These are phyloP conservation scores for Ascobolus immersus DNA, from an alignment of 495 filamentous ascomycete genomes.

Conservation along the genomic window DNA sequence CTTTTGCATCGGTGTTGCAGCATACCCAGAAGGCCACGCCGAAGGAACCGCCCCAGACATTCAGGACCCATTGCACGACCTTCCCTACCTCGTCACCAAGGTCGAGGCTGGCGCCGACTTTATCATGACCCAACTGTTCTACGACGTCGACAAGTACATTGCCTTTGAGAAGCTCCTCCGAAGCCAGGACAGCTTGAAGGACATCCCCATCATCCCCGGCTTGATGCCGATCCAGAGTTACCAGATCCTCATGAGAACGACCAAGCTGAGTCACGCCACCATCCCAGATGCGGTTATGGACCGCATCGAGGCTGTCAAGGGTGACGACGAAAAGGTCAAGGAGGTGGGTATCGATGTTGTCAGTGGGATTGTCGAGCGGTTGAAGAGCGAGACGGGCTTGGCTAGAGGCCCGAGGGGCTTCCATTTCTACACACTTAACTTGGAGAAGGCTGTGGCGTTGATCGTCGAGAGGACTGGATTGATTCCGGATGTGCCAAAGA, in stretches of 20 bases:
- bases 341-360: constrained; percentile 42
- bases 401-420: constrained; percentile 43
- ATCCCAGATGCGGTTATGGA: constrained; percentile 44
- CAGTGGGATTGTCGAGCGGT: constrained; percentile 39
- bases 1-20: constrained; percentile 88
- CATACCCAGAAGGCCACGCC: constrained; percentile 90
- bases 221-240: constrained; percentile 96
- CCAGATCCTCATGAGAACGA: constrained; percentile 76
- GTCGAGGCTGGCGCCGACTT: constrained; percentile 81
- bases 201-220: constrained; percentile 75
- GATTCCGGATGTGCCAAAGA: too few species aligned
- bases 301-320: constrained; percentile 52
- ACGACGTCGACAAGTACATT: constrained; percentile 58
- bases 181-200: constrained; percentile 67
- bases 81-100: constrained; percentile 83
- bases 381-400: constrained; percentile 30
- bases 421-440: constrained; percentile 92
- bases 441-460: constrained; percentile 88
- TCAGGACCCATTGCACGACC: constrained; percentile 53
- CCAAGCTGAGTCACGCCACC: constrained; percentile 78
- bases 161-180: constrained; percentile 54
- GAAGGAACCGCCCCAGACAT: constrained; percentile 57
- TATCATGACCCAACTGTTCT: constrained; percentile 98
- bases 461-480: constrained; percentile 68
- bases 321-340: constrained; percentile 84